Evolutionary conservation across 164 flowering plant species (phyloP).

Genomic region (Magnolia changhungtana): DNA sequence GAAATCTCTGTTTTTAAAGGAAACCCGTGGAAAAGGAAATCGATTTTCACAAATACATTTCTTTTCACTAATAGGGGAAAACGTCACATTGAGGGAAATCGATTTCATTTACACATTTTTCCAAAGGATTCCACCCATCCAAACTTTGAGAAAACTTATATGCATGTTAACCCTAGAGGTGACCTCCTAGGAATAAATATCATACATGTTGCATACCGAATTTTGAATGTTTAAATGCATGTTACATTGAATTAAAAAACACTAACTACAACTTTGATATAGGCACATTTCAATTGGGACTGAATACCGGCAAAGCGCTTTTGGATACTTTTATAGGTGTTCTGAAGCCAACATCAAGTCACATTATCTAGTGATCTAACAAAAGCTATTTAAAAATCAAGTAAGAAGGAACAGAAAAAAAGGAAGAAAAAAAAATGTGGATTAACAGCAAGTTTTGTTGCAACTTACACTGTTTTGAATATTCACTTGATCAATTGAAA

Average conservation of each 20-base stretch:
- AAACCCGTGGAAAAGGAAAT: no score
- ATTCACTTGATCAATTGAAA: conserved; percentile 79
- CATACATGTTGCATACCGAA: not conserved
- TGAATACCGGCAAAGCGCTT: not conserved
- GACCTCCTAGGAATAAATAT: not conserved
- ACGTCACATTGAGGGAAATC: no score
- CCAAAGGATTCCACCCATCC: no score
- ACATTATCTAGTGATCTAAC: not conserved
- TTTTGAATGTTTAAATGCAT: not conserved
- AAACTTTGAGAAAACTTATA: no score
- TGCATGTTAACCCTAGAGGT: not conserved
- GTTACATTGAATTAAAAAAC: not conserved
- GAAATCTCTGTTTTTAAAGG: no score
- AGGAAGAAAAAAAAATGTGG: not conserved
- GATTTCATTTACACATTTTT: no score
- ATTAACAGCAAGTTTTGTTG: not conserved
- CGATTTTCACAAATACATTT: no score
- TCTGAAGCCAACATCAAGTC: not conserved
- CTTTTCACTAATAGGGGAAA: no score
- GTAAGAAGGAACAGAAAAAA: not conserved
- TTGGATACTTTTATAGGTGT: not conserved
- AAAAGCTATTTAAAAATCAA: not conserved
- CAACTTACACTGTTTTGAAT: conserved; percentile 78
- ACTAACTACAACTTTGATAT: not conserved
- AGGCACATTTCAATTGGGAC: not conserved